Base-by-base conservation (phyloP, 2,329 filamentous ascomycete genomes). In the Sclerotinia spermophila region DNA sequence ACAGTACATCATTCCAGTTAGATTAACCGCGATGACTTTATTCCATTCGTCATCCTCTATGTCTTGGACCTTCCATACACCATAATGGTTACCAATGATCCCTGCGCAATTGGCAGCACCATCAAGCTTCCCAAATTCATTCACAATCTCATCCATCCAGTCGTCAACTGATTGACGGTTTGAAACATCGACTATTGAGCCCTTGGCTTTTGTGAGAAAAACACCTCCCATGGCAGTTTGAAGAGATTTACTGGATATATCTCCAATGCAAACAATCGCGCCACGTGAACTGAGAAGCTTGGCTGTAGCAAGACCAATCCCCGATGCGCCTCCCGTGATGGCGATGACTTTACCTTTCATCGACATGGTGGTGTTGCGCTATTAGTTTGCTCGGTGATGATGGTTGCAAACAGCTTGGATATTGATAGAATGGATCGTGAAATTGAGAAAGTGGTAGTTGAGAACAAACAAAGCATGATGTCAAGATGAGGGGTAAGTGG, bases 281-380 rank as follows among this genome's bases (percentile, higher is more conserved):
- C 75, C 75, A 13, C 74, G 75, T 11, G 68, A 71, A 13, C 74
- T 69, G 27, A 76, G 68, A 45, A 77, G 69, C 77, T 89, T 87
- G 3, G 92, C 90, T 5, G 94, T 86, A 1, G 92, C 90, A 62
- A 92, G 87, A 24, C 92, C 92, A 70, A 96, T 90, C 33, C 92
- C 92, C 10, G 88, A 91, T 3, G 90, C 91, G 30, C 88, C 92
- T 73, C 92, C 93, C 0, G 91, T 95, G 79, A 96, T 92, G 71
- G 95, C 85, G 70, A 92, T 92, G 8, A 87, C 89, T 71, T 86
- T 84, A 71, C 80, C 82, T 74, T 75, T 58, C 61, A 78, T 71
- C 1, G 77, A 74, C 75, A 77, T 78, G 38, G 13, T 56, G 21
- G 35, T 35, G 19, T 6, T 72, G 40, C 17, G 35, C 8, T 51